Base-by-base conservation (phyloP, 2,329 filamentous ascomycete species). In the Xylaria sp. region DNA sequence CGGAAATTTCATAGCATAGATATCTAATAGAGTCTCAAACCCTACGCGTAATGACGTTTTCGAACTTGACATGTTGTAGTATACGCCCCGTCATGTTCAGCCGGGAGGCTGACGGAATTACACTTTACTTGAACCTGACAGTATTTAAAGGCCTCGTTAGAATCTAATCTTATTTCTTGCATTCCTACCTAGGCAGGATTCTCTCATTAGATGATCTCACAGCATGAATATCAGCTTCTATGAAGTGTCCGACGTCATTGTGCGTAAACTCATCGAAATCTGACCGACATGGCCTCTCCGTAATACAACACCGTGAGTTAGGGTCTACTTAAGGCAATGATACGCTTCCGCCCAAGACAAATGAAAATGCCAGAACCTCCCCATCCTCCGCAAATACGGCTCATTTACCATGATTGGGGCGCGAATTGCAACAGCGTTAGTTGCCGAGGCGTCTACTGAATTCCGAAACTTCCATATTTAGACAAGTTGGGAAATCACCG, bases 151-250 rank as follows among this genome's bases (percentile, higher is more conserved):
- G 3, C 2, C 3, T 2, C 28, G 3, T 56, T 23, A 39, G n/a
- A 20, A 56, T 10, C 10, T 4, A 9, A 39, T 9, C 4, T 55
- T 37, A 3, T 13, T 8, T 23, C 23, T 50, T 37, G 10, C 10
- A 37, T 37, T 37, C 34, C 34, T 37, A 37, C 8, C 34, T 37
- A 37, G 7, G 34, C 10, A 37, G 15, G 18, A 18, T 18, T 18
- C 20, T 54, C 4, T 37, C 18, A 20, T 34, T 20, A 55, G 44
- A 12, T 52, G 10, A 31, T 8, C 41, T 28, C 23, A 28, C 34
- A 44, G 51, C 18, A 8, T 23, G 28, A 57, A 25, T 39, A 20
- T 46, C 37, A 41, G 10, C 12, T 48, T 61, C n/a, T 61, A 65
- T 39, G 2, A 18, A 59, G 2, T 3, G 5, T 46, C 8, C 28